phyloP scores from a whole-genome alignment of 495 filamentous ascomycete species.

The Haplographium delicatum region DNA sequence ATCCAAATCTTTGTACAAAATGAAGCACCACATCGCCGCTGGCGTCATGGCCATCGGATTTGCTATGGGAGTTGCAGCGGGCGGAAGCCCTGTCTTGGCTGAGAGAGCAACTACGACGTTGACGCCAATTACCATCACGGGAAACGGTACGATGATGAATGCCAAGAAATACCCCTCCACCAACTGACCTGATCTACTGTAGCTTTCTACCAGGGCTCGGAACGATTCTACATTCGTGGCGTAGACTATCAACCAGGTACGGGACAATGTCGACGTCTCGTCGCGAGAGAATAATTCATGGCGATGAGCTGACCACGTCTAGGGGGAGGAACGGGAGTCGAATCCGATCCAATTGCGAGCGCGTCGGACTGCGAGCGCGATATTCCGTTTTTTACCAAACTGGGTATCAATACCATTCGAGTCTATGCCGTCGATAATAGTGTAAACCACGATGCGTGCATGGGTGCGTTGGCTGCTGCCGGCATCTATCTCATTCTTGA shows the following conservation, averaged over 20 bases:
- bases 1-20: neutral
- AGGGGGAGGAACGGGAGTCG: constrained; percentile 61
- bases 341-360: constrained; percentile 74
- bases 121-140: constrained; percentile 50
- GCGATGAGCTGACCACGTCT: neutral
- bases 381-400: constrained; percentile 74
- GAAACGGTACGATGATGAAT: constrained; percentile 32
- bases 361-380: constrained; percentile 68
- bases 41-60: neutral
- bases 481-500: constrained; percentile 94
- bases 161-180: neutral
- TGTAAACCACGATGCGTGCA: constrained; percentile 73
- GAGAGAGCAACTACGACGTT: constrained; percentile 21
- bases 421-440: constrained; percentile 92
- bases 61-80: neutral
- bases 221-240: constrained; percentile 89
- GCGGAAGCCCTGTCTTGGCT: constrained; percentile 15
- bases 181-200: constrained; percentile 17
- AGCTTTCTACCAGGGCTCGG: constrained; percentile 75
- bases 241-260: constrained; percentile 85
- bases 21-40: neutral
- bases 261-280: neutral
- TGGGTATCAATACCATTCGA: constrained; percentile 87
- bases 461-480: constrained; percentile 72
- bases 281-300: too few species aligned